phyloP scores from a whole-genome alignment of 768 basidiomycete genomes.

The Tricholoma flavovirens region DNA sequence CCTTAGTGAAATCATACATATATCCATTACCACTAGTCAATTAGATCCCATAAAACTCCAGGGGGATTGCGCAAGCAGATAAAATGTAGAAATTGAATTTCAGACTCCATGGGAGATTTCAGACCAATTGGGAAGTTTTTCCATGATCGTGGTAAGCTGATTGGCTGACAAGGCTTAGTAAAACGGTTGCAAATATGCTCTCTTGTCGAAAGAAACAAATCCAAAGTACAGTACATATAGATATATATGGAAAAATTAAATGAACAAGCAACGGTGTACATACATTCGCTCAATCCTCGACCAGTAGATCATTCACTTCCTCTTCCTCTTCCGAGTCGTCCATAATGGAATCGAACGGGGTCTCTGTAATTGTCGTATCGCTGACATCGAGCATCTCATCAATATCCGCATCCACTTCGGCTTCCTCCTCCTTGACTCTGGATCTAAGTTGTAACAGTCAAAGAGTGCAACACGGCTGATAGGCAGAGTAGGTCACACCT shows the following conservation, averaged over 20 bases:
- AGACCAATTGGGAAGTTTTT: no score
- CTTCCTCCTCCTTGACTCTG: slow-evolving; percentile 32
- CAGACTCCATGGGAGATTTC: no score
- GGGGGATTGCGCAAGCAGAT: no score
- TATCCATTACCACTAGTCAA: no score
- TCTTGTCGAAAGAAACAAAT: not conserved
- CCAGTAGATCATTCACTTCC: slow-evolving; percentile 45
- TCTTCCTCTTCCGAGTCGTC: slow-evolving; percentile 49
- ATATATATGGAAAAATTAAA: not conserved
- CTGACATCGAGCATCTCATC: slow-evolving; percentile 32
- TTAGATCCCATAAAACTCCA: no score
- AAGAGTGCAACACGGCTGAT: slow-evolving; percentile 7
- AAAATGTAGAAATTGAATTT: no score
- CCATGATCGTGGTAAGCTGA: no score
- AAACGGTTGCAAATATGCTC: no score
- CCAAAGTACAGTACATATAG: not conserved
- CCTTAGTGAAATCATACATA: no score
- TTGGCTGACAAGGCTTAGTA: no score
- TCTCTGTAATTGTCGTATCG: slow-evolving; percentile 14
- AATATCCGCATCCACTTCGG: slow-evolving; percentile 34
- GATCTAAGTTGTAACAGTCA: slow-evolving; percentile 3
- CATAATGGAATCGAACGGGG: slow-evolving; percentile 46
- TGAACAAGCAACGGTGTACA: not conserved
- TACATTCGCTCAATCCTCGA: slow-evolving; percentile 16
- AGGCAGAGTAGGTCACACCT: slow-evolving; percentile 6